These are phyloP conservation scores for Pouteria glomerata DNA, from an alignment of 148 eudicot species.

Conservation along the genomic window DNA sequence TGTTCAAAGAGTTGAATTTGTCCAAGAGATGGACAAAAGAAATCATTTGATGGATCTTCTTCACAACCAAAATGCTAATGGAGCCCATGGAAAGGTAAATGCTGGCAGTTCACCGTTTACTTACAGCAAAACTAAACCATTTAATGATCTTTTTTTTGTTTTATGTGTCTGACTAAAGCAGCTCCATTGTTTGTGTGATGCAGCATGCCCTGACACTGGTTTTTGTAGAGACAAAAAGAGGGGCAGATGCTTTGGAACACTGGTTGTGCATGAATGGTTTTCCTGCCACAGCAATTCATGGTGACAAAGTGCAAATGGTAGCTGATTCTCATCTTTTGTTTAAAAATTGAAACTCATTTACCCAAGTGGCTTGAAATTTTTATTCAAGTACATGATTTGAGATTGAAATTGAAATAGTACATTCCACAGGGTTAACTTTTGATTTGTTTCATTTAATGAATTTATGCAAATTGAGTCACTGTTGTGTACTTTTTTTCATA, in stretches of 20 bases:
- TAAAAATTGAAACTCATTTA: no score
- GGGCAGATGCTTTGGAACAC: constrained; percentile 57
- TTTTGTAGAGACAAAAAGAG: constrained; percentile 84
- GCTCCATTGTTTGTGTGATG: constrained; percentile 13
- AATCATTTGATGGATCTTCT: constrained; percentile 48
- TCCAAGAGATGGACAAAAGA: constrained; percentile 62
- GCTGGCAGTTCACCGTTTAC: background rate
- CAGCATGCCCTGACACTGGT: constrained; percentile 70
- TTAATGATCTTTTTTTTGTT: background rate
- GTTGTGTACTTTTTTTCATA: no score
- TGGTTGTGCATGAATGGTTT: constrained; percentile 59
- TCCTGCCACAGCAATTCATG: constrained; percentile 81
- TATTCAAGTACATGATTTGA: no score
- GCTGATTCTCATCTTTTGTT: no score
- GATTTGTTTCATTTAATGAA: no score
- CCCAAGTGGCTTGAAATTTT: no score
- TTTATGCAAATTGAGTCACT: no score
- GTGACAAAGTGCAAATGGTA: constrained; percentile 76
- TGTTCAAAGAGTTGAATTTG: constrained; percentile 60
- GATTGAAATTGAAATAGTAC: no score
- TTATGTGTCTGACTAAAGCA: background rate
- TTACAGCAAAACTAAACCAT: background rate
- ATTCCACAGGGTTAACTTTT: background rate
- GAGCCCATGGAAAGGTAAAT: constrained; percentile 46
- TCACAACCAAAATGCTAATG: constrained; percentile 34